Percentiles rank a stretch among this genome's conserved stretches.
These are phyloP conservation scores for Immersiporthe knoxdaviesiana DNA, from an alignment of 2,329 filamentous ascomycete species.

Conservation along the genomic window DNA sequence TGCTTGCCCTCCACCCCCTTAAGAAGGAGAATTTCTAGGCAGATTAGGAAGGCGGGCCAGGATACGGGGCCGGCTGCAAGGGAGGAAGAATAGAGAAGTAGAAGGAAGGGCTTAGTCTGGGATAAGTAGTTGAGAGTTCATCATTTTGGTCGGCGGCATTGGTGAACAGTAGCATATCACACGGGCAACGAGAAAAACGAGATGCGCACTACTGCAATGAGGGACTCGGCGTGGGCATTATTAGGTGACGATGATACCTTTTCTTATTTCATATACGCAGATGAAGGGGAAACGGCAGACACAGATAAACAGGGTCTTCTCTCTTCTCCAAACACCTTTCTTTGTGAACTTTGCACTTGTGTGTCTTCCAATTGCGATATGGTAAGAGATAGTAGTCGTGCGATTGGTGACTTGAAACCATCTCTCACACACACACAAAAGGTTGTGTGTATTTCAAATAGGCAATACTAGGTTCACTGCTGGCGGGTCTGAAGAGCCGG, in stretches of 20 bases:
- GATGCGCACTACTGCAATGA: neutral
- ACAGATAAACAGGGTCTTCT: neutral
- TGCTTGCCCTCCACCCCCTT: neutral
- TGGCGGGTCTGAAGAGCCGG: neutral
- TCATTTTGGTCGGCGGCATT: neutral
- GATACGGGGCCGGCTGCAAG: neutral
- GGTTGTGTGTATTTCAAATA: neutral
- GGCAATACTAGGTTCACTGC: neutral
- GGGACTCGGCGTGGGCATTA: conserved; percentile 1
- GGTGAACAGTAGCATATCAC: neutral
- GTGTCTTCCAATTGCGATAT: neutral
- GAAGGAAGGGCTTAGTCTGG: neutral
- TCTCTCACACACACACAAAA: neutral
- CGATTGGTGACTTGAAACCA: neutral
- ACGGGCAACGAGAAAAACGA: neutral
- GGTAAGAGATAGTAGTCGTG: neutral
- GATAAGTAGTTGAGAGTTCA: neutral
- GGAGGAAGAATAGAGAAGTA: neutral
- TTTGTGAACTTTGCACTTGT: neutral
- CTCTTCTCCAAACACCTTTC: neutral
- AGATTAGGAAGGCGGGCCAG: too few relatives aligned
- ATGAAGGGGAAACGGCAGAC: neutral
- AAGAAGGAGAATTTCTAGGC: too few relatives aligned
- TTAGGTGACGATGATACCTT: conserved; percentile 24
- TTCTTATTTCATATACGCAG: conserved; percentile 21